These are phyloP conservation scores for Epicoccum sorghinum DNA, from an alignment of 2,329 filamentous ascomycete genomes.

Conservation along the genomic window DNA sequence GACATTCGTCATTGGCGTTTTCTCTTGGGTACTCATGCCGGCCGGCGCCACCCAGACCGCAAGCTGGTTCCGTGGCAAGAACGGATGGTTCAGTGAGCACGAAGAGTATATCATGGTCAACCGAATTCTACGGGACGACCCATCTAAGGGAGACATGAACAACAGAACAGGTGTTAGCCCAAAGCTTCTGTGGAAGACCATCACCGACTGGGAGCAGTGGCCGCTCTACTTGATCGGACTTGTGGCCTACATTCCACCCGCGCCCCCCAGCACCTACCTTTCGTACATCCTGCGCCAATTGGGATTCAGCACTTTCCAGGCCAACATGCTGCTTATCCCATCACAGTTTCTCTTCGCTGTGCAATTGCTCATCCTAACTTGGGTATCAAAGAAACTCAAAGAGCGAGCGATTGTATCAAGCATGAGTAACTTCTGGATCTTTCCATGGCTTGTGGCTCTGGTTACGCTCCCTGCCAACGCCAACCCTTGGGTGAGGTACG, in stretches of 20 bases:
- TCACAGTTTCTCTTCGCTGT: slow-evolving; percentile 46
- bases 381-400: slow-evolving; percentile 55
- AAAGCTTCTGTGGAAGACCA: slow-evolving; percentile 27
- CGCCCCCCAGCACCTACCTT: slow-evolving; percentile 46
- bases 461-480: slow-evolving; percentile 52
- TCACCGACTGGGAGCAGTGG: slow-evolving; percentile 41
- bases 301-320: slow-evolving; percentile 67
- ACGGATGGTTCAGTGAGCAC: slow-evolving; percentile 67
- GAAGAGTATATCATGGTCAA: slow-evolving; percentile 69
- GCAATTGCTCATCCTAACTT: slow-evolving; percentile 53
- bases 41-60: slow-evolving; percentile 55
- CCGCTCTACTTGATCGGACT: slow-evolving; percentile 42
- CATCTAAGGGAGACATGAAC: slow-evolving; percentile 62
- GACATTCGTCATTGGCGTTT: slow-evolving; percentile 59
- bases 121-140: slow-evolving; percentile 63
- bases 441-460: slow-evolving; percentile 64
- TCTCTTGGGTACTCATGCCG: slow-evolving; percentile 63
- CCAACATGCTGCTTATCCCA: slow-evolving; percentile 68
- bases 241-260: slow-evolving; percentile 51
- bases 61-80: slow-evolving; percentile 61
- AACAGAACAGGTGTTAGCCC: slow-evolving; percentile 37
- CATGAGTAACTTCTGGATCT: slow-evolving; percentile 62
- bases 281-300: slow-evolving; percentile 64
- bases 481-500: slow-evolving; percentile 60
- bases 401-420: slow-evolving; percentile 55